These are phyloP conservation scores for Phytophthora fragariaefolia DNA, from an alignment of 352 stramenopile genomes.

Conservation along the genomic window DNA sequence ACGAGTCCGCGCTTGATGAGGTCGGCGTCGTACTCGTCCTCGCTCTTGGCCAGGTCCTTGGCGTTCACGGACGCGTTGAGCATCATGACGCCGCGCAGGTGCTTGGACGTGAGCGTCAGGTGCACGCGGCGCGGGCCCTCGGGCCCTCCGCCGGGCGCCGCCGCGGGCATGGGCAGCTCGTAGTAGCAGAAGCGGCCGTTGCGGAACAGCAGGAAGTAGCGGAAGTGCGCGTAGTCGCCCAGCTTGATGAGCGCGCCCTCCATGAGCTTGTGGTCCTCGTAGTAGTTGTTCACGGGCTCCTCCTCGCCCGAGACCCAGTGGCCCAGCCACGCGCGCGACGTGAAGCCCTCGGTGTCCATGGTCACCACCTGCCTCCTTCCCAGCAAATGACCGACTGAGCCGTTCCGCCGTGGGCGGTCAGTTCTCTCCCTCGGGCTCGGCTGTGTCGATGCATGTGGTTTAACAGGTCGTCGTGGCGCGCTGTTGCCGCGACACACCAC, in stretches of 20 bases:
- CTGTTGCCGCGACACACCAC: no score
- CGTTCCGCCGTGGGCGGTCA: not conserved
- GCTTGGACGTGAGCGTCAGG: conserved; percentile 76
- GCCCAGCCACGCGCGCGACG: conserved; percentile 60
- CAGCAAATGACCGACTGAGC: not conserved
- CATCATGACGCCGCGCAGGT: conserved; percentile 87
- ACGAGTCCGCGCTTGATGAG: conserved; percentile 73
- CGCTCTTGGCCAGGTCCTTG: conserved; percentile 67
- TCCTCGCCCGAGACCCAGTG: conserved; percentile 65
- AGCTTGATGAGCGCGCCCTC: conserved; percentile 87
- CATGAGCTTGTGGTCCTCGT: conserved; percentile 87
- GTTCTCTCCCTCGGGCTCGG: not conserved
- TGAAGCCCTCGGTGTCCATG: conserved; percentile 51
- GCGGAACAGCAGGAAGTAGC: conserved; percentile 85
- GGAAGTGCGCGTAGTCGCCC: conserved; percentile 87
- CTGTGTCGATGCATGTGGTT: not conserved
- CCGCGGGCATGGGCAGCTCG: conserved; percentile 72
- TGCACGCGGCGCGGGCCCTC: conserved; percentile 54
- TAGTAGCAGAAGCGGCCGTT: conserved; percentile 90
- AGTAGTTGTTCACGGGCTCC: conserved; percentile 79
- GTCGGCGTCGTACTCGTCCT: conserved; percentile 77
- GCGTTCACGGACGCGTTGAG: conserved; percentile 77
- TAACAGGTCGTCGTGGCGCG: no score
- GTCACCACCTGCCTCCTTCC: not conserved
- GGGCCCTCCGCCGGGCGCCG: conserved; percentile 25